Evolutionary conservation across 2,329 filamentous ascomycete species (phyloP).

Genomic region (Gnomoniopsis sp.): DNA sequence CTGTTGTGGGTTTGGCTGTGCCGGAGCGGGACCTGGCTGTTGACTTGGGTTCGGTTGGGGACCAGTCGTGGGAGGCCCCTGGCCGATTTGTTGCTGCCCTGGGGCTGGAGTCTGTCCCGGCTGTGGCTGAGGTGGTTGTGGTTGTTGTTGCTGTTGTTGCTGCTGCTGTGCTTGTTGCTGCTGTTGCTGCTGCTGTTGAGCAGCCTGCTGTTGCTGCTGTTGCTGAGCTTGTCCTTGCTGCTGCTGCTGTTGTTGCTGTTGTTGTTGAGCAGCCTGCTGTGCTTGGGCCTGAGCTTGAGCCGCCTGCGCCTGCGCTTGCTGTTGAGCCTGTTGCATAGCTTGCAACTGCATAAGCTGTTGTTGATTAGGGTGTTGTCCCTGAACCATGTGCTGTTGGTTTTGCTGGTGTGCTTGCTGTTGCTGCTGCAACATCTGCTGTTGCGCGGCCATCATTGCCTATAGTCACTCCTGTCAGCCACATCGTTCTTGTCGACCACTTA

Average conservation of each 20-base stretch:
- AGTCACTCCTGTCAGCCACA: slow-evolving; percentile 17
- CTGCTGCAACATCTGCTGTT: slow-evolving; percentile 41
- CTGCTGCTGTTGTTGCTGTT: slow-evolving; percentile 33
- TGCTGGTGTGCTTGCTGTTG: slow-evolving; percentile 37
- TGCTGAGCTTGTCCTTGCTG: slow-evolving; percentile 38
- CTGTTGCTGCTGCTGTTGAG: slow-evolving; percentile 38
- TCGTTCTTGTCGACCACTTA: slow-evolving; percentile 13
- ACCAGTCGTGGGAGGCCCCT: slow-evolving; percentile 28
- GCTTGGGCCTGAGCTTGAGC: slow-evolving; percentile 37
- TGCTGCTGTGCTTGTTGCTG: slow-evolving; percentile 35
- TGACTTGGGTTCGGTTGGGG: slow-evolving; percentile 34
- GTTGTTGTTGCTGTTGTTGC: slow-evolving; percentile 17
- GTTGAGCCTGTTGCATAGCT: slow-evolving; percentile 25
- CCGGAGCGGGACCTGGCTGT: slow-evolving; percentile 31
- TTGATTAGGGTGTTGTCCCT: slow-evolving; percentile 40
- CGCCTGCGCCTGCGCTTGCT: slow-evolving; percentile 26
- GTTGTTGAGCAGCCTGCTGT: slow-evolving; percentile 42
- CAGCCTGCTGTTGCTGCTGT: slow-evolving; percentile 21
- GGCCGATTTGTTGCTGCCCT: slow-evolving; percentile 31
- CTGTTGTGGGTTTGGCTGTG: slow-evolving; percentile 42
- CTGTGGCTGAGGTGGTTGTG: slow-evolving; percentile 23
- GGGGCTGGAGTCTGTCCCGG: slow-evolving; percentile 23
- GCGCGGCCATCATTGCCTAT: slow-evolving; percentile 41
- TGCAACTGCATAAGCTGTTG: slow-evolving; percentile 43
- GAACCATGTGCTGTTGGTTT: slow-evolving; percentile 37